These are phyloP conservation scores for Aspergillus pseudoglaucus DNA, from an alignment of 2,329 filamentous ascomycete genomes.

Conservation along the genomic window DNA sequence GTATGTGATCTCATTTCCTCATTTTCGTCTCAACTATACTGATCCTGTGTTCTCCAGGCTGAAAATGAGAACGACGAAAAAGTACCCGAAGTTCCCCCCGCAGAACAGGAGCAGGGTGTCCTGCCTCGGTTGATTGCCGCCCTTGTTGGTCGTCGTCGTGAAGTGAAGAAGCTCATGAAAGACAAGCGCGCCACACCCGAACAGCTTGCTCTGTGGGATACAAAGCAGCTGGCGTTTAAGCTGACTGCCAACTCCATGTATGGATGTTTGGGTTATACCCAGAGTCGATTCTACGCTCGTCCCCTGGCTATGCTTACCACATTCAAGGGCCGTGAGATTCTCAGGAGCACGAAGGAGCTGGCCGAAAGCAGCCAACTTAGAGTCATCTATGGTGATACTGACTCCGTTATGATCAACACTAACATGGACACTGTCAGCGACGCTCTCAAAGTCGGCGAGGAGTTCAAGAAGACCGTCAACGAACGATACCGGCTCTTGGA, in stretches of 20 bases:
- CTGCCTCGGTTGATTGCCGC: slow-evolving; percentile 86
- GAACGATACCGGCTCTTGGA: slow-evolving; percentile 87
- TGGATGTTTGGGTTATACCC: slow-evolving; percentile 92
- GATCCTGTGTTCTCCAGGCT: slow-evolving; percentile 16
- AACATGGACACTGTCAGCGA: slow-evolving; percentile 91
- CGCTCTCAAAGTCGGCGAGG: slow-evolving; percentile 81
- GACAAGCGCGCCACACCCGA: slow-evolving; percentile 78
- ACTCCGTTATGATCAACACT: slow-evolving; percentile 99
- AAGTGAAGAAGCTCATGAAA: slow-evolving; percentile 97
- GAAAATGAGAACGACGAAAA: slow-evolving; percentile 73
- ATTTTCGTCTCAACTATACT: slow-evolving; percentile 1
- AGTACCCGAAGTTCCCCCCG: slow-evolving; percentile 75
- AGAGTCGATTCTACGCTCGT: slow-evolving; percentile 93
- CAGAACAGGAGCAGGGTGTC: slow-evolving; percentile 72
- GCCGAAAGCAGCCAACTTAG: slow-evolving; percentile 85
- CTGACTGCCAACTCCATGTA: slow-evolving; percentile 99
- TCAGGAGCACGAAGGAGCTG: slow-evolving; percentile 89
- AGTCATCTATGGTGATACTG: slow-evolving; percentile 97
- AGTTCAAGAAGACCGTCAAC: slow-evolving; percentile 94
- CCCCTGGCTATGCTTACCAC: slow-evolving; percentile 94
- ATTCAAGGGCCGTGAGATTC: slow-evolving; percentile 94
- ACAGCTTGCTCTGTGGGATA: slow-evolving; percentile 90
- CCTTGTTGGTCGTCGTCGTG: slow-evolving; percentile 77
- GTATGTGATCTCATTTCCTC: slow-evolving; percentile 44
- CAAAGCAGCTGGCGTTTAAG: slow-evolving; percentile 94